Percentiles rank a stretch among this genome's conserved stretches.
Conservation (phyloP, 257 asterid species). For the Catharanthus roseus region DNA sequence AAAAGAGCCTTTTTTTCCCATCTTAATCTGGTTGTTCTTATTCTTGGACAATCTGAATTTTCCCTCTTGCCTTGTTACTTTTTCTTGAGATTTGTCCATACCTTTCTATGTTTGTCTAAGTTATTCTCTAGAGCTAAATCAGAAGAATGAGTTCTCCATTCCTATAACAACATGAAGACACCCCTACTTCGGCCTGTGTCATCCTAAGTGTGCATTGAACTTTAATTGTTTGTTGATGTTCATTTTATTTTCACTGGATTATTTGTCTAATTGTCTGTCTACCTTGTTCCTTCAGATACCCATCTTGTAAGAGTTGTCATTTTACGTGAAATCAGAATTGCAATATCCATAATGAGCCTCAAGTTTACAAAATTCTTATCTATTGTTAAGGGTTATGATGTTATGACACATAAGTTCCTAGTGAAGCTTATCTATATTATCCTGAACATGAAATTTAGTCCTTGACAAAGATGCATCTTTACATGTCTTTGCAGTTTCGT, state of each 20-base stretch:
- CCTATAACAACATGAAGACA: too few species aligned
- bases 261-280: not conserved
- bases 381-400: not conserved
- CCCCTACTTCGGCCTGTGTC: too few species aligned
- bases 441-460: not conserved
- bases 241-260: not conserved
- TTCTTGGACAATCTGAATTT: too few species aligned
- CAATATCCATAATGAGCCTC: not conserved
- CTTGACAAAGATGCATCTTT: not conserved
- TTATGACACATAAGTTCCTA: not conserved
- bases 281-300: not conserved
- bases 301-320: not conserved
- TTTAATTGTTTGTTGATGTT: not conserved
- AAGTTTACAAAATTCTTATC: not conserved
- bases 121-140: too few species aligned
- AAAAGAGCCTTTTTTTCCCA: too few species aligned
- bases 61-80: too few species aligned
- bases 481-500: constrained; percentile 69
- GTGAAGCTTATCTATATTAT: not conserved
- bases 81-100: too few species aligned
- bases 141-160: too few species aligned
- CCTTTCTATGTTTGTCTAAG: too few species aligned
- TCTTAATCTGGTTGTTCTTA: too few species aligned
- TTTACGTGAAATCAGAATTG: not conserved
- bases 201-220: not conserved